A percentile compares a stretch with the other conserved stretches of the same genome.
Conservation (phyloP, 1,284 basidiomycete species). For the Erythrobasidium hasegawianum region DNA sequence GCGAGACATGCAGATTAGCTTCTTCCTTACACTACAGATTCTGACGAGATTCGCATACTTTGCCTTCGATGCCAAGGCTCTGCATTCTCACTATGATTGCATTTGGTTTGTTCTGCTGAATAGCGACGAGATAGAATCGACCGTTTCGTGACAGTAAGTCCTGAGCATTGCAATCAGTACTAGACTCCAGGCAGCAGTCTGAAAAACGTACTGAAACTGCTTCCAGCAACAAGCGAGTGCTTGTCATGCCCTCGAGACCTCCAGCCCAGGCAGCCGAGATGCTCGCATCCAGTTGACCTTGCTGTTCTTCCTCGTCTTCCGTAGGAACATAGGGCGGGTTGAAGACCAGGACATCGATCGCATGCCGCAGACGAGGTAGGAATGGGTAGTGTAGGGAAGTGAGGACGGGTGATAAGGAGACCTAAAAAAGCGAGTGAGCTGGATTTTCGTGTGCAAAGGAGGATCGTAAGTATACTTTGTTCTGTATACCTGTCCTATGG, state of each 20-base stretch:
- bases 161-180: no score
- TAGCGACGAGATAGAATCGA: slow-evolving; percentile 83
- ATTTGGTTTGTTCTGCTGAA: slow-evolving; percentile 81
- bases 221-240: slow-evolving; percentile 67
- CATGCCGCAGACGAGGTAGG: slow-evolving; percentile 55
- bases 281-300: slow-evolving; percentile 41
- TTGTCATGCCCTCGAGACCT: slow-evolving; percentile 69
- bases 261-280: slow-evolving; percentile 68
- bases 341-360: slow-evolving; percentile 82
- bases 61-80: slow-evolving; percentile 59
- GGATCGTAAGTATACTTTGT: slow-evolving; percentile 57
- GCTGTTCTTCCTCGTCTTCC: slow-evolving; percentile 52
- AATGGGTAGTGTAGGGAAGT: slow-evolving; percentile 63
- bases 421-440: slow-evolving; percentile 46
- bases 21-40: no score
- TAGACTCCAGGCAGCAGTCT: no score
- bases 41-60: slow-evolving; percentile 58
- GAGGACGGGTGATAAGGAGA: slow-evolving; percentile 61
- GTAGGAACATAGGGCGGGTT: slow-evolving; percentile 99
- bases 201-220: slow-evolving; percentile 67
- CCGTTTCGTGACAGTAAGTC: slow-evolving; percentile 65
- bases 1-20: no score
- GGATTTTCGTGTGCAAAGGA: no score
- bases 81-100: slow-evolving; percentile 64
- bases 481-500: slow-evolving; percentile 61